A percentile compares a stretch with the other conserved stretches of the same genome.
These are phyloP conservation scores for Cercospora zeae-maydis DNA, from an alignment of 2,329 filamentous ascomycete genomes.

Conservation along the genomic window DNA sequence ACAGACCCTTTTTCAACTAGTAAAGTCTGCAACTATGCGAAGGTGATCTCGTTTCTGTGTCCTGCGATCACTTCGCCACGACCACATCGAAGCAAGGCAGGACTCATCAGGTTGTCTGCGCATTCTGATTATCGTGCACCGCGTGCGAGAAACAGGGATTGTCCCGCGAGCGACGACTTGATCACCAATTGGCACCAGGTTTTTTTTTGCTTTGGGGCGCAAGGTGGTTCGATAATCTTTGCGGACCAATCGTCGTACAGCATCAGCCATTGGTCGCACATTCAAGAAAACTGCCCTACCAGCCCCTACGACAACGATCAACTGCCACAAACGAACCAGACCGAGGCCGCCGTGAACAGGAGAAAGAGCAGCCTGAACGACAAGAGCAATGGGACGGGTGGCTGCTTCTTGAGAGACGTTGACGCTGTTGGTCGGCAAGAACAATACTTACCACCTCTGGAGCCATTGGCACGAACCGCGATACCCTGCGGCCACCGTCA, in stretches of 20 bases:
- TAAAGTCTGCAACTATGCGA: not conserved
- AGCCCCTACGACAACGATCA: not conserved
- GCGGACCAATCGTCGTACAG: not conserved
- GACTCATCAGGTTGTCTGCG: not conserved
- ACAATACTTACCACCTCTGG: not conserved
- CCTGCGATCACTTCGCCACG: not conserved
- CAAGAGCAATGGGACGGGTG: not conserved
- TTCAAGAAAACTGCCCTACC: not conserved
- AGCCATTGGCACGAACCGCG: not conserved
- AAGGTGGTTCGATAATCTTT: conserved; percentile 6
- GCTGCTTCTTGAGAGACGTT: conserved; percentile 24
- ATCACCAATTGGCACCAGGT: not conserved
- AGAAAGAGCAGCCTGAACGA: not conserved
- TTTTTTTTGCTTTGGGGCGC: not conserved
- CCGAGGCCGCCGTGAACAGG: not conserved
- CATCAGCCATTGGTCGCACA: not conserved
- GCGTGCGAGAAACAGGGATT: not conserved
- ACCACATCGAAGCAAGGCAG: not conserved
- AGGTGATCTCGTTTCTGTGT: not conserved
- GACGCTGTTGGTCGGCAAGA: not conserved
- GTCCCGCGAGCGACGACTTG: not conserved
- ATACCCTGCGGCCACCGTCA: not conserved
- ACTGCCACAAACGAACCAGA: not conserved
- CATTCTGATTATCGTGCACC: not conserved
- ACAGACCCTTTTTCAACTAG: not conserved